These are phyloP conservation scores for Sporothrix pseudoabietina DNA, from an alignment of 2,329 filamentous ascomycete genomes.

Conservation along the genomic window DNA sequence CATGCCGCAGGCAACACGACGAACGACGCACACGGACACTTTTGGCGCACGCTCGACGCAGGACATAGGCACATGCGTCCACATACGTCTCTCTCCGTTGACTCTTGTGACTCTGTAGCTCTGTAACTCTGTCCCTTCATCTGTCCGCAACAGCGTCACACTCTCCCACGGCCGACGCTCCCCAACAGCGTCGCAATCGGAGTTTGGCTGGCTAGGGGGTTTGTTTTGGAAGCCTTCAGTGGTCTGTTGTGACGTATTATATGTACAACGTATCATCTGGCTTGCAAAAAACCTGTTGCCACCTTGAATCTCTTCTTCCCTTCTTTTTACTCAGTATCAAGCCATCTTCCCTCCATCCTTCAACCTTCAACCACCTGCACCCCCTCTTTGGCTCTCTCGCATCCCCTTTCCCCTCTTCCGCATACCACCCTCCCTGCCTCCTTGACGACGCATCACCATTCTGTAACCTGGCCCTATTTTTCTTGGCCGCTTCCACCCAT, in stretches of 20 bases:
- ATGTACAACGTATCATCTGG: constrained; percentile 10
- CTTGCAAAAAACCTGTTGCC: neutral
- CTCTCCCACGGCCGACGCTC: neutral
- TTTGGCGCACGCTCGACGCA: neutral
- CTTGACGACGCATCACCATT: neutral
- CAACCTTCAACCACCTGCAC: neutral
- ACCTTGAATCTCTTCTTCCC: neutral
- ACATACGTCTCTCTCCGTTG: too few relatives aligned
- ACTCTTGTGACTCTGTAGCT: too few relatives aligned
- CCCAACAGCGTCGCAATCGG: constrained; percentile 4
- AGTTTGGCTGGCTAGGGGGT: neutral
- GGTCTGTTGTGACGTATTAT: neutral
- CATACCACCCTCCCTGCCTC: constrained; percentile 4
- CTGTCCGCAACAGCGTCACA: neutral
- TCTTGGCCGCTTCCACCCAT: neutral
- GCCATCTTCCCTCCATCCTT: neutral
- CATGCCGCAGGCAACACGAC: constrained; percentile 1
- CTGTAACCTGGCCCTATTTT: neutral
- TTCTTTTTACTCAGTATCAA: neutral
- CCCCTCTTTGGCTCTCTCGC: neutral
- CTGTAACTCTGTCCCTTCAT: neutral
- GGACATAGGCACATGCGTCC: neutral
- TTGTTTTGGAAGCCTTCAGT: neutral
- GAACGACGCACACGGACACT: neutral
- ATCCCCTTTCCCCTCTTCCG: constrained; percentile 10